Evolutionary conservation across 345 rosid species (phyloP), one percentile per base, ranked within the genome.

Genomic region (Eucalyptus decipiens): DNA sequence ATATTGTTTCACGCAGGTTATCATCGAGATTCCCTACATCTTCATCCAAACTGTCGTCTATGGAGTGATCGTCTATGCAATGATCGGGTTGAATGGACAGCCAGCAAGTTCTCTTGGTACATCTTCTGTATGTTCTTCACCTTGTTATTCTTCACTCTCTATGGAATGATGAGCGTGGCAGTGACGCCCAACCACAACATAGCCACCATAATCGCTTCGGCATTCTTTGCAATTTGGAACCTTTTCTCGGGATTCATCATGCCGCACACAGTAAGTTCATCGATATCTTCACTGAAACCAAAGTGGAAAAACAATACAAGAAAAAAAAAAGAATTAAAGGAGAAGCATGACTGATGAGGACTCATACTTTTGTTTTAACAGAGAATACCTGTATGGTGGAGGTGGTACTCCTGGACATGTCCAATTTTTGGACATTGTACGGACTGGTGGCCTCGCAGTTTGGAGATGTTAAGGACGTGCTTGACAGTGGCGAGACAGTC

Each of bases 341-440:
- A n/a, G n/a, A 65, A n/a, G 76, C 40, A n/a, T 65, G 18, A 65
- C 76, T 16, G 76, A 65, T 65, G 10, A n/a, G 76, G 37, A 18
- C 37, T n/a, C 37, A n/a, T n/a, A 16, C 76, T n/a, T 5, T 60
- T 24, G 37, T 58, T 89, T 32, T 86, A 65, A 87, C 94, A 95
- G 96, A 93, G 94, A 90, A 92, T 94, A 50, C 96, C 96, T 4
- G 48, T 92, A 23, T 94, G 97, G 97, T 95, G 95, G 96, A 94
- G 95, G 91, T 95, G 97, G 96, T 94, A 94, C 89, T 94, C 80
- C 86, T 94, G 97, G 96, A 23, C 69, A 16, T 94, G 94, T 87
- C 97, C 95, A 0, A 81, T 94, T 34, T 60, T 30, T 95, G 95
- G 95, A 93, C 94, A 28, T 47, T 95, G 81, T 94, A 94, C 85